phyloP scores from a whole-genome alignment of 1,284 basidiomycete species.

The Salmacisia buchloeana region DNA sequence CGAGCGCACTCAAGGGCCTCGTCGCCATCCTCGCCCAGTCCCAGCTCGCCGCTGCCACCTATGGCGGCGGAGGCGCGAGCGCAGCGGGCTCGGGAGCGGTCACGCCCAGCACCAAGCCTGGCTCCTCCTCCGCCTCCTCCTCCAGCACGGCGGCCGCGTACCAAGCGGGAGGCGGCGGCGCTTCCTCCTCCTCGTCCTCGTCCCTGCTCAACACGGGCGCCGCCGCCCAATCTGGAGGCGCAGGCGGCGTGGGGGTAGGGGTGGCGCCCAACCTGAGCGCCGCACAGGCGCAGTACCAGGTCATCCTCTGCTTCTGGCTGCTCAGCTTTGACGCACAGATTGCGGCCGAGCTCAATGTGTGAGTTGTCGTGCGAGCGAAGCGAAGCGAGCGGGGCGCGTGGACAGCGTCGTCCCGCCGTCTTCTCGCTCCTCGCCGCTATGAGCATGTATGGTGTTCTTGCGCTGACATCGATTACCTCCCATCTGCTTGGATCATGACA shows the following conservation, averaged over 20 bases:
- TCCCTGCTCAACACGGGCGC: background rate
- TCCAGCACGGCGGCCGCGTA: background rate
- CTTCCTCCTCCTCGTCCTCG: background rate
- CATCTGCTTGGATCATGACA: no score
- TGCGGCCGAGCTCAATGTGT: constrained; percentile 77
- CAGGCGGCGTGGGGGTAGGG: background rate
- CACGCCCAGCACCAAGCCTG: constrained; percentile 13
- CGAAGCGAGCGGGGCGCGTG: background rate
- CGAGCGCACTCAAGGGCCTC: constrained; percentile 31
- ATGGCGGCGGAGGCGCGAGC: constrained; percentile 19
- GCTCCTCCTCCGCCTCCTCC: background rate
- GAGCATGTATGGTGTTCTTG: background rate
- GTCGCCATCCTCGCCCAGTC: constrained; percentile 26
- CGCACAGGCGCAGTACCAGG: constrained; percentile 93
- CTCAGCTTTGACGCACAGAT: constrained; percentile 82
- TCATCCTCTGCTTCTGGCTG: constrained; percentile 86
- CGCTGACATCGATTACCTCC: background rate
- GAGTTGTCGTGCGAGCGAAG: constrained; percentile 21
- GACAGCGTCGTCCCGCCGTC: no score
- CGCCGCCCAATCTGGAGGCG: background rate
- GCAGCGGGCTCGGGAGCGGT: constrained; percentile 25
- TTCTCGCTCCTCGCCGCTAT: background rate
- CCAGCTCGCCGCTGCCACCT: constrained; percentile 16
- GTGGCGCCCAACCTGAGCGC: constrained; percentile 38
- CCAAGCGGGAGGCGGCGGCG: no score